These are phyloP conservation scores for Russula ochroleuca DNA, from an alignment of 768 basidiomycete genomes.

Conservation along the genomic window DNA sequence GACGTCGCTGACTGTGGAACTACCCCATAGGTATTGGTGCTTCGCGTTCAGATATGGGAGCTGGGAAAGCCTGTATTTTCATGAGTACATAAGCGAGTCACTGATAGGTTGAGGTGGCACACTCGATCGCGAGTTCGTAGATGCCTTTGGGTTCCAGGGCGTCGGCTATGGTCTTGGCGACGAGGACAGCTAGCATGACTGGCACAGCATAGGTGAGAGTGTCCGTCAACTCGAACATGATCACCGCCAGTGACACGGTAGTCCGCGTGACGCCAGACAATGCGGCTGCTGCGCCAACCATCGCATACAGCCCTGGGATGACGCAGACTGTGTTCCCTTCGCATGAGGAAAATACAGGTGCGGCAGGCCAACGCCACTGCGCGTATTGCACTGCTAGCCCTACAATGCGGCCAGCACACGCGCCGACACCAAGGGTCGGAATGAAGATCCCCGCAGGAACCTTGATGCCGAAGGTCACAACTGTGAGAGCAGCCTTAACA, in stretches of 20 bases:
- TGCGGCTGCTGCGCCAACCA: conserved; percentile 93
- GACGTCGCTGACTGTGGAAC: conserved; percentile 68
- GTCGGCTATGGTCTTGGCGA: conserved; percentile 88
- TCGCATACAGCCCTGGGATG: conserved; percentile 87
- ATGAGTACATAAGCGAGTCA: conserved; percentile 1
- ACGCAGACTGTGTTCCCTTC: conserved; percentile 66
- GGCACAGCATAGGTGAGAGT: conserved; percentile 90
- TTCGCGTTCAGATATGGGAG: conserved; percentile 92
- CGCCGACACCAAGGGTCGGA: conserved; percentile 91
- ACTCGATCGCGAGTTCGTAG: conserved; percentile 94
- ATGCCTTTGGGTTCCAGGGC: conserved; percentile 90
- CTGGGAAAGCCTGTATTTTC: conserved; percentile 55
- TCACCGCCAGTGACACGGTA: conserved; percentile 91
- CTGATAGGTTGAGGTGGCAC: conserved; percentile 22
- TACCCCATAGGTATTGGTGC: conserved; percentile 84
- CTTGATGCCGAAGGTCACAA: conserved; percentile 92
- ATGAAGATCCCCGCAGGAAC: conserved; percentile 95
- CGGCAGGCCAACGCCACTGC: conserved; percentile 58
- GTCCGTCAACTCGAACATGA: conserved; percentile 92
- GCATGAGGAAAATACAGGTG: conserved; percentile 62
- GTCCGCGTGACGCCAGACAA: conserved; percentile 95
- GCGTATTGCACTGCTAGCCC: conserved; percentile 78
- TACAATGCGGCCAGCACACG: conserved; percentile 84
- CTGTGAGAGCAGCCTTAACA: conserved; percentile 73
- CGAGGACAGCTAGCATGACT: conserved; percentile 82